Conservation (phyloP, 2,329 filamentous ascomycete species). For the Corniculantispora saksenae region DNA sequence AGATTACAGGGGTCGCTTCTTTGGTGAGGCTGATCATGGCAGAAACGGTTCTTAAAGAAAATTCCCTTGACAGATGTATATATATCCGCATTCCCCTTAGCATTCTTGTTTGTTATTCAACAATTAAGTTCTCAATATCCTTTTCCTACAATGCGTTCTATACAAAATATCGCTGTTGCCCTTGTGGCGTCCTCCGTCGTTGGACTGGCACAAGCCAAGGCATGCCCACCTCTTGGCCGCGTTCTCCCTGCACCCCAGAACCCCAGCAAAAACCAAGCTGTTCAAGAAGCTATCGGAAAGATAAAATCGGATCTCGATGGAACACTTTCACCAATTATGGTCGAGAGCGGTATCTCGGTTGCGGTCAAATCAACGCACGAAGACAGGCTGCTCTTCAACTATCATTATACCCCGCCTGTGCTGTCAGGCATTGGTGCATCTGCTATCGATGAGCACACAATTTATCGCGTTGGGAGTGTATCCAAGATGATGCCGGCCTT, state of each 20-base stretch:
- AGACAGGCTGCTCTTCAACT: slow-evolving; percentile 37
- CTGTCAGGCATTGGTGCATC: slow-evolving; percentile 27
- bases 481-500: slow-evolving; percentile 38
- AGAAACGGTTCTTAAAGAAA: neutral
- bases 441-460: slow-evolving; percentile 33
- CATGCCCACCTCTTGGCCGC: slow-evolving; percentile 44
- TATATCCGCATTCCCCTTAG: neutral
- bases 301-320: slow-evolving; percentile 30
- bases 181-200: slow-evolving; percentile 23
- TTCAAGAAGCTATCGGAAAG: slow-evolving; percentile 29
- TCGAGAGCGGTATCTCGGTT: slow-evolving; percentile 39
- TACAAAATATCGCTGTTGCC: slow-evolving; percentile 1
- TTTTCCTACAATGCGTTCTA: neutral
- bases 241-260: slow-evolving; percentile 40
- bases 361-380: slow-evolving; percentile 46
- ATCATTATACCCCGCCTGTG: slow-evolving; percentile 41
- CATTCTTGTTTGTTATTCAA: no score
- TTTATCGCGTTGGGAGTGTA: slow-evolving; percentile 37
- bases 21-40: neutral
- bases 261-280: slow-evolving; percentile 33
- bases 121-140: neutral
- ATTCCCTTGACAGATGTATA: neutral
- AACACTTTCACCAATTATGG: slow-evolving; percentile 29
- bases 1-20: neutral
- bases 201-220: slow-evolving; percentile 32